Evolutionary conservation across 2,329 filamentous ascomycete species (phyloP).

Genomic region (Xylaria sp.): DNA sequence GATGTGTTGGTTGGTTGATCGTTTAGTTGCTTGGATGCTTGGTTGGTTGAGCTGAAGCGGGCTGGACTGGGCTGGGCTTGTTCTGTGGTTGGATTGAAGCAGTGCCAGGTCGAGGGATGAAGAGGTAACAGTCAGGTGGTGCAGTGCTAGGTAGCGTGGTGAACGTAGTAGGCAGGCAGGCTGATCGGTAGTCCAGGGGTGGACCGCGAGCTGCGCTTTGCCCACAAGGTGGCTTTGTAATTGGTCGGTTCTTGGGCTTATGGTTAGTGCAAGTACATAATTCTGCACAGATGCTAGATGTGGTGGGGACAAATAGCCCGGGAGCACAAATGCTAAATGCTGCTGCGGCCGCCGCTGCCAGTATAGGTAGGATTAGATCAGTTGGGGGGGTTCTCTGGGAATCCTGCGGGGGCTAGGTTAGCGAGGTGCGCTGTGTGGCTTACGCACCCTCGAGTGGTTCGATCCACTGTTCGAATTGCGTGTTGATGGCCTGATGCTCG

Average conservation of each 20-base stretch:
- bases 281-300: neutral
- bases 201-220: constrained; percentile 21
- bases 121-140: constrained; percentile 15
- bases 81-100: constrained; percentile 37
- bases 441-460: constrained; percentile 35
- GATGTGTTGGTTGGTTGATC: constrained; percentile 7
- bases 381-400: neutral
- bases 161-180: constrained; percentile 3
- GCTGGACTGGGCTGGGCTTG: constrained; percentile 17
- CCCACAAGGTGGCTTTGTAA: constrained; percentile 11
- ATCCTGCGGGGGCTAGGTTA: constrained; percentile 16
- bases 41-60: constrained; percentile 28
- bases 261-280: neutral
- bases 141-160: constrained; percentile 8
- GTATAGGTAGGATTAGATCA: neutral
- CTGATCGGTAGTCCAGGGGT: constrained; percentile 16
- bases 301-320: neutral
- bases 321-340: neutral
- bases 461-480: constrained; percentile 31
- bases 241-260: constrained; percentile 11
- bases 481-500: constrained; percentile 30
- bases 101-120: constrained; percentile 33
- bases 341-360: neutral
- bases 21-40: constrained; percentile 16
- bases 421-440: constrained; percentile 23